These are phyloP conservation scores for Globisporangium spiculum DNA, from an alignment of 352 stramenopile species.

Conservation along the genomic window DNA sequence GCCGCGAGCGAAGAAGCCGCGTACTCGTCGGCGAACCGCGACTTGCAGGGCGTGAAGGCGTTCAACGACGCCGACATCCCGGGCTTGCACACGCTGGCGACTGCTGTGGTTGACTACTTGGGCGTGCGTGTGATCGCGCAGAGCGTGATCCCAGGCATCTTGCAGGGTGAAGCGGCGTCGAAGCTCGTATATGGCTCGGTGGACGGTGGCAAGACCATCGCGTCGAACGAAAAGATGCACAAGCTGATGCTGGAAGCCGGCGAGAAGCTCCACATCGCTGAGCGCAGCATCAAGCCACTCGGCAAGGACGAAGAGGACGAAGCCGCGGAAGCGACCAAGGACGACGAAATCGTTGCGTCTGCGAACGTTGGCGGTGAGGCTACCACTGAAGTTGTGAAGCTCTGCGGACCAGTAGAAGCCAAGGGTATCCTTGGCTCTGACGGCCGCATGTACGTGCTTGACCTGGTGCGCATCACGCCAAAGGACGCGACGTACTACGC, in stretches of 20 bases:
- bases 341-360: constrained; percentile 28
- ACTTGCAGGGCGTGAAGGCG: constrained; percentile 86
- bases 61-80: constrained; percentile 91
- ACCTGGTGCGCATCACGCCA: constrained; percentile 93
- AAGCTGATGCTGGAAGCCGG: constrained; percentile 81
- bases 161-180: constrained; percentile 93
- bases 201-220: constrained; percentile 87
- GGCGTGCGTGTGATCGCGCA: constrained; percentile 94
- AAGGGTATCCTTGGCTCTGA: constrained; percentile 97
- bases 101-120: constrained; percentile 94
- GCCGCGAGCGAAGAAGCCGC: constrained; percentile 69
- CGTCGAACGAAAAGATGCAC: constrained; percentile 92
- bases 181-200: constrained; percentile 95
- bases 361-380: constrained; percentile 43
- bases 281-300: constrained; percentile 79
- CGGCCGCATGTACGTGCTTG: constrained; percentile 92
- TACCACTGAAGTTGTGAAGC: constrained; percentile 49
- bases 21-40: constrained; percentile 85
- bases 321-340: constrained; percentile 12
- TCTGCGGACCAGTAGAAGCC: constrained; percentile 92
- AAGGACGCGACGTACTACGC: constrained; percentile 94
- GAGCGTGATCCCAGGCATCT: constrained; percentile 94
- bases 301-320: constrained; percentile 53
- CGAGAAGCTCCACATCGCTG: constrained; percentile 86
- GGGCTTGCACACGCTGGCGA: constrained; percentile 94